These are phyloP conservation scores for Fagopyrum homotropicum DNA, from an alignment of 148 eudicot species.

Conservation along the genomic window DNA sequence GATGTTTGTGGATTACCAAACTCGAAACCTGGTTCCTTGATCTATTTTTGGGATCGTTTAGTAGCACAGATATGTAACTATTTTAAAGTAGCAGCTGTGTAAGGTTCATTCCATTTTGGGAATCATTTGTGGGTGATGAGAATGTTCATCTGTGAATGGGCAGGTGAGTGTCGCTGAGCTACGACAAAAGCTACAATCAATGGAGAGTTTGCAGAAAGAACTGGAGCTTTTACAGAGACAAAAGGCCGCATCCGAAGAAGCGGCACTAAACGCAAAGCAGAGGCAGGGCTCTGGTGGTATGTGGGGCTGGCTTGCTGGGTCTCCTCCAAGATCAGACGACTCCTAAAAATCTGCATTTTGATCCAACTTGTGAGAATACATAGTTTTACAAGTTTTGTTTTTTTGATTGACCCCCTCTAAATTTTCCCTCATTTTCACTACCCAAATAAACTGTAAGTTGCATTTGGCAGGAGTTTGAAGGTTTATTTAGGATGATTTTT, in stretches of 20 bases:
- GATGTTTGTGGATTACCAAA: too few species aligned
- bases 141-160: constrained; percentile 8
- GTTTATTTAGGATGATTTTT: too few species aligned
- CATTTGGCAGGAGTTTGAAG: neutral
- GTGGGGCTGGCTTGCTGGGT: constrained; percentile 98
- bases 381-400: constrained; percentile 1
- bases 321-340: constrained; percentile 35
- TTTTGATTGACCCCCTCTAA: neutral
- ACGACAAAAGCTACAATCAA: constrained; percentile 80
- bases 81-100: neutral
- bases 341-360: constrained; percentile 18
- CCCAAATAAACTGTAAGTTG: neutral
- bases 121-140: neutral
- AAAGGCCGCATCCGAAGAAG: constrained; percentile 96
- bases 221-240: constrained; percentile 86
- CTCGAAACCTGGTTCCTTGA: too few species aligned
- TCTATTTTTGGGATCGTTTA: too few species aligned
- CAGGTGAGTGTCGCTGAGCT: constrained; percentile 98
- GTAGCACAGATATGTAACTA: neutral
- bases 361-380: neutral
- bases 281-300: constrained; percentile 82
- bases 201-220: constrained; percentile 90
- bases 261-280: constrained; percentile 60
- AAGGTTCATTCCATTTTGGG: too few species aligned
- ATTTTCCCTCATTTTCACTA: neutral